Conservation (phyloP, 495 filamentous ascomycete genomes). For the Penicillium canescens region DNA sequence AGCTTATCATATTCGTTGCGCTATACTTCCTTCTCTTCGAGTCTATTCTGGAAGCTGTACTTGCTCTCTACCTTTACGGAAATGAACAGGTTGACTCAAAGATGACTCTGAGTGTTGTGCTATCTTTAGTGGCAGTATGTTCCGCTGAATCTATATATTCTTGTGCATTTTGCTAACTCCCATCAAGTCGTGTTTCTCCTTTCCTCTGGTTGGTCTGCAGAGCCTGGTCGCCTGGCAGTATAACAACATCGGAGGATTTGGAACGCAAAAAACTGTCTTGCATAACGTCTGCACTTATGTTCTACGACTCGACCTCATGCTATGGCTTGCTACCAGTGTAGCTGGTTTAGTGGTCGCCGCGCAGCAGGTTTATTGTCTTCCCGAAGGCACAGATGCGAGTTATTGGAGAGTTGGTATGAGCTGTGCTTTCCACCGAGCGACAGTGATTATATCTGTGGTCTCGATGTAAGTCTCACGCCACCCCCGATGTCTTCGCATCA, state of each 20-base stretch:
- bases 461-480: conserved; percentile 34
- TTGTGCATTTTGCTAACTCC: conserved; percentile 3
- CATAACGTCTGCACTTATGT: conserved; percentile 42
- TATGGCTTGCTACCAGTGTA: conserved; percentile 44
- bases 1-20: conserved; percentile 42
- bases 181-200: conserved; percentile 38
- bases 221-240: conserved; percentile 49
- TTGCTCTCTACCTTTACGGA: conserved; percentile 43
- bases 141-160: background rate
- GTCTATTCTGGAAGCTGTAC: conserved; percentile 38
- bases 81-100: conserved; percentile 38
- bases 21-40: conserved; percentile 42
- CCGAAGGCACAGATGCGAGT: conserved; percentile 21
- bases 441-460: conserved; percentile 37
- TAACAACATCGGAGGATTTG: conserved; percentile 39
- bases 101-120: conserved; percentile 44
- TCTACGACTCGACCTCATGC: conserved; percentile 34
- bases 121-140: conserved; percentile 41
- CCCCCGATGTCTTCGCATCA: background rate
- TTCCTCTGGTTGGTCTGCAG: conserved; percentile 41
- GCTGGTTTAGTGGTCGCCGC: conserved; percentile 44
- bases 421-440: conserved; percentile 41
- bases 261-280: conserved; percentile 34
- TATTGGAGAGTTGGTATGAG: conserved; percentile 44
- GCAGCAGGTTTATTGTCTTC: conserved; percentile 40